These are phyloP conservation scores for Amanita polypyramis DNA, from an alignment of 768 basidiomycete species.

Conservation along the genomic window DNA sequence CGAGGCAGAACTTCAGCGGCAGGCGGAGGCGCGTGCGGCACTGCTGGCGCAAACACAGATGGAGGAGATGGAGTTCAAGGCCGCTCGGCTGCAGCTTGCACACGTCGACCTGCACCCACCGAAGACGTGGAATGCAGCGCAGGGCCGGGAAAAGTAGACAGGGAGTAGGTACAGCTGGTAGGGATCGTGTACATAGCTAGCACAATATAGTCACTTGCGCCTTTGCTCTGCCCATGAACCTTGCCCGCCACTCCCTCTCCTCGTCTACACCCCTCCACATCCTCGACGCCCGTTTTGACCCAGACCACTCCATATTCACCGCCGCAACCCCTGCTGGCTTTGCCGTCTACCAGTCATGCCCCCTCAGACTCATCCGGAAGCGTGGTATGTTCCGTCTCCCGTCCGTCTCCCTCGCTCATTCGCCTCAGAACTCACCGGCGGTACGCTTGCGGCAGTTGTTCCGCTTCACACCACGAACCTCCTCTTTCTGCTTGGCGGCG, in stretches of 20 bases:
- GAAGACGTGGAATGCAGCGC: conserved; percentile 57
- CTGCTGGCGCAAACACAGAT: conserved; percentile 69
- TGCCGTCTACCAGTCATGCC: conserved; percentile 70
- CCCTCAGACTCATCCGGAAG: conserved; percentile 69
- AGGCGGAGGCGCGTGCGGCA: conserved; percentile 74
- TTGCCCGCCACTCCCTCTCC: conserved; percentile 77
- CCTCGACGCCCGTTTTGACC: conserved; percentile 68
- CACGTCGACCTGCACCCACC: conserved; percentile 68
- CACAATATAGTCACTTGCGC: background rate
- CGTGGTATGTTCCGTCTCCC: conserved; percentile 44
- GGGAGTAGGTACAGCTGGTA: background rate
- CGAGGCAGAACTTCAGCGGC: conserved; percentile 80
- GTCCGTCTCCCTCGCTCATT: background rate
- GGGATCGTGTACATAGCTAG: background rate
- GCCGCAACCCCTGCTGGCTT: conserved; percentile 72
- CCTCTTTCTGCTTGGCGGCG: conserved; percentile 80
- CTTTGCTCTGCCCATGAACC: conserved; percentile 47
- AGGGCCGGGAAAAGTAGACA: background rate
- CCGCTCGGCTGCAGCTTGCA: conserved; percentile 69
- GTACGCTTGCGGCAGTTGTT: conserved; percentile 66
- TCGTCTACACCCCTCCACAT: conserved; percentile 66
- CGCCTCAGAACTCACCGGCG: conserved; percentile 58
- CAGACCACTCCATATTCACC: conserved; percentile 76
- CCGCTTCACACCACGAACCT: conserved; percentile 78
- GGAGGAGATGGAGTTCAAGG: conserved; percentile 75